Evolutionary conservation across 2,329 filamentous ascomycete species (phyloP), one percentile per base, ranked within the genome.

Genomic region (Colletotrichum horii): DNA sequence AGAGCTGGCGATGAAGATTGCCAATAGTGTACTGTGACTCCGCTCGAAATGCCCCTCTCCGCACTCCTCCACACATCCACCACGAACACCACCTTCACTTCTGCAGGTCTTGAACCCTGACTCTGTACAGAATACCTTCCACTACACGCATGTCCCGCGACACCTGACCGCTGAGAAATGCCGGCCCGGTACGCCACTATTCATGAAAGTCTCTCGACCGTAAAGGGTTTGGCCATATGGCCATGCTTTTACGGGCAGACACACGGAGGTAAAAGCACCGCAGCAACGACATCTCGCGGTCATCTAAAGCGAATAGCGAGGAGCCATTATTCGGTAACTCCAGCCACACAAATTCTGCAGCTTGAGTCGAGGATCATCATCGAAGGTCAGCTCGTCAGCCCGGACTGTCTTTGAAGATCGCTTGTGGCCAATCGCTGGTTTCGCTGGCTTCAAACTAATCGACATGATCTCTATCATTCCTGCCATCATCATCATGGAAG

Each of bases 131-230:
- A 67, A 64, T 65, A 69, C 70, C 55, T 65, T 38, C 8, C 32
- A 34, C 26, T 62, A 19, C 62, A 65, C 65, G 65, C 48, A 26
- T 74, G 70, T 48, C 43, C 65, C 71, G 52, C 71, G 66, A 76
- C 74, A 76, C 74, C 74, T 76, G 74, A 76, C 52, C 62, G 75
- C 32, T 32, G 60, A 75, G 74, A 75, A 75, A 76, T 76, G 74
- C 74, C 66, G 66, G 66, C 71, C 66, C 71, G 71, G 43, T 28
- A 76, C 71, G 61, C 71, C 58, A 76, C 28, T 55, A 22, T 58
- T 48, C 38, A 55, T 56, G 32, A 64, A 56, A 36, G 43, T 15
- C 14, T 52, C 22, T 65, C 22, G 32, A 19, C 48, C 56, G n/a
- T 19, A n/a, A 52, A 22, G 58, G 24, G 55, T 30, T 38, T 64